Base-by-base conservation (phyloP, 2,329 filamentous ascomycete species). In the Apiospora arundinis region DNA sequence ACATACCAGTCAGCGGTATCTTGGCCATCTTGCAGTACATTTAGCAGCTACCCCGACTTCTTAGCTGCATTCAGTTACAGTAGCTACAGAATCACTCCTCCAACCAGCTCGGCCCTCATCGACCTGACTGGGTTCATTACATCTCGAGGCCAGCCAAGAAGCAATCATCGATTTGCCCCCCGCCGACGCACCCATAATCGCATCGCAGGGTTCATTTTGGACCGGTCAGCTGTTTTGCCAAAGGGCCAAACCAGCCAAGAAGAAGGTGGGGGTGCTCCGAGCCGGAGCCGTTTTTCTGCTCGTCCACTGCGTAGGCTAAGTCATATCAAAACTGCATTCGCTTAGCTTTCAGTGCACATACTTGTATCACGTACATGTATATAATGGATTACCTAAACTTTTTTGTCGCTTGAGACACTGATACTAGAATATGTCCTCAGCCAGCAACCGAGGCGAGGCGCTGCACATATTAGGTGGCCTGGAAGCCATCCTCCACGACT, bases 21-120 rank as follows among this genome's bases (percentile, higher is more conserved):
- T 52, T 52, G 48, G 23, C 48, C 11, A n/a, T 52, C 48, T 52
- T 52, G 48, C 23, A 52, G 23, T 32, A 6, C 32, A 32, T 32
- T 60, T 37, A 60, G 28, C 25, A 32, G 14, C 52, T 37, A 60
- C 52, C 52, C 48, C 52, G 52, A 18, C 56, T 40, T 40, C 21
- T 40, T 63, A 63, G 56, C 56, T 63, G 56, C 56, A 40, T 60
- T 63, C 7, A n/a, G 18, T n/a, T 56, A 56, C 49, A 40, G 56
- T 40, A 63, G 18, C 37, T 56, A 56, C 49, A 40, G 56, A 63
- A 63, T 12, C 56, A 32, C 12, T 63, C 9, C 52, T 11, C 25
- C 21, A 25, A 56, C 16, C 28, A n/a, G 12, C 1, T 52, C n/a
- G n/a, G 16, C 49, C 14, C 25, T 18, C 14, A 9, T 8, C 46